Base-by-base conservation (phyloP, 2,329 filamentous ascomycete species). In the Fusarium pseudonygamai region DNA sequence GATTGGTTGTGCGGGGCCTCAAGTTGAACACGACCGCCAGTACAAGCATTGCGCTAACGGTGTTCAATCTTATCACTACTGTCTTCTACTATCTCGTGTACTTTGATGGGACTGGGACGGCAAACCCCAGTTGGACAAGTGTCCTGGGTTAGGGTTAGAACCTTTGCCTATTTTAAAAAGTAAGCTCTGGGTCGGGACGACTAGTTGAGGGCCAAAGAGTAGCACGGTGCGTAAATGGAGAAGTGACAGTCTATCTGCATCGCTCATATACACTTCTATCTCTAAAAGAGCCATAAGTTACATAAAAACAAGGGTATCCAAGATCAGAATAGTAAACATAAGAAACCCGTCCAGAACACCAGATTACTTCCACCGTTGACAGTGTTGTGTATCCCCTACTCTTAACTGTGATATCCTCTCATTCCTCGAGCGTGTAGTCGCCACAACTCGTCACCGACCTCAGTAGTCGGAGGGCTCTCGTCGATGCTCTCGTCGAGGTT, bases 51-150 rank as follows among this genome's bases (percentile, higher is more conserved):
- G n/a, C 40, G 5, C 13, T 70, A 1, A 49, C 53, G 3, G 15
- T 66, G 7, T 70, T 70, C 4, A 70, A 60, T 14, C 28, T 70
- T 2, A 52, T 66, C 20, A 70, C 67, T 0, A 60, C 60, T 1
- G 22, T 56, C 2, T 34, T 64, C 5, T 70, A 70, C 34, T 70
- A 70, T 16, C 52, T 70, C 0, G 32, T 70, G 2, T 70, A 40
- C 15, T 70, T 70, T 39, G 60, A 70, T 39, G 60, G 60, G 3
- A 70, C 32, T 6, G 66, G 53, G 6, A 70, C 67, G 0, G 12
- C 7, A 3, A 70, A 70, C 1, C 53, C 60, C 1, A 43, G 24
- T 13, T 70, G 60, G 66, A 70, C 67, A 22, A 60, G 66, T 13
- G 34, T 60, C 0, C 10, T 70, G 0, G 67, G 67, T 1, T 69